phyloP scores from a whole-genome alignment of 345 rosid species.

The Eutrema yunnanense region DNA sequence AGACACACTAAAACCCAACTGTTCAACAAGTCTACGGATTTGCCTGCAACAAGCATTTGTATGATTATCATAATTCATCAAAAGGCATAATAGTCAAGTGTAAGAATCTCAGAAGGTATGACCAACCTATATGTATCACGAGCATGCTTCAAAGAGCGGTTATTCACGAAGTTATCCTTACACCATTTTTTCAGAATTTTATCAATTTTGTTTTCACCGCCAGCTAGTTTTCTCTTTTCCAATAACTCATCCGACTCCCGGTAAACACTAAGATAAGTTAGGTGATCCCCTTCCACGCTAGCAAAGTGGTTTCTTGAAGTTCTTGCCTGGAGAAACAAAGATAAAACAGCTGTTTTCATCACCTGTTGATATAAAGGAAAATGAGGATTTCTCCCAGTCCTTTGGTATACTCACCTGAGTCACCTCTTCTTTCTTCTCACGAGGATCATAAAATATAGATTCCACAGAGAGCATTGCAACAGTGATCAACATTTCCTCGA shows the following conservation, averaged over 20 bases:
- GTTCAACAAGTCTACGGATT: constrained; percentile 63
- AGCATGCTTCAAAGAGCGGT: constrained; percentile 78
- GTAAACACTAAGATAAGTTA: constrained; percentile 76
- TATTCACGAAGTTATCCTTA: constrained; percentile 67
- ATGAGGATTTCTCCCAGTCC: neutral
- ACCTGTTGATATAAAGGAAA: neutral
- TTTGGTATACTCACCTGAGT: constrained; percentile 10
- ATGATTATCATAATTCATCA: neutral
- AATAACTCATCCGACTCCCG: constrained; percentile 62
- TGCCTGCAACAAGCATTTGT: constrained; percentile 46
- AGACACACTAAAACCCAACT: constrained; percentile 66
- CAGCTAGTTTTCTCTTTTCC: constrained; percentile 49
- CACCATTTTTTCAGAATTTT: constrained; percentile 83
- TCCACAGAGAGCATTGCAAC: constrained; percentile 92
- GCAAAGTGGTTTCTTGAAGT: constrained; percentile 67
- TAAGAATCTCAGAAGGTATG: neutral
- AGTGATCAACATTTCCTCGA: constrained; percentile 89
- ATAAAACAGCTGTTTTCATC: neutral
- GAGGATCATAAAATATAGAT: constrained; percentile 74
- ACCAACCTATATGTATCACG: constrained; percentile 69
- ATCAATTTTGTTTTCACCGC: constrained; percentile 39
- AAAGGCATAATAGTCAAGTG: neutral
- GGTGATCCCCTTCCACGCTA: constrained; percentile 88
- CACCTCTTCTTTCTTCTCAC: constrained; percentile 76
- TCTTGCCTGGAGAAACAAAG: constrained; percentile 52